A percentile compares a stretch with the other conserved stretches of the same genome.
Conservation (phyloP, 192 early-diverging fungal species). For the Coemansia sp. region DNA sequence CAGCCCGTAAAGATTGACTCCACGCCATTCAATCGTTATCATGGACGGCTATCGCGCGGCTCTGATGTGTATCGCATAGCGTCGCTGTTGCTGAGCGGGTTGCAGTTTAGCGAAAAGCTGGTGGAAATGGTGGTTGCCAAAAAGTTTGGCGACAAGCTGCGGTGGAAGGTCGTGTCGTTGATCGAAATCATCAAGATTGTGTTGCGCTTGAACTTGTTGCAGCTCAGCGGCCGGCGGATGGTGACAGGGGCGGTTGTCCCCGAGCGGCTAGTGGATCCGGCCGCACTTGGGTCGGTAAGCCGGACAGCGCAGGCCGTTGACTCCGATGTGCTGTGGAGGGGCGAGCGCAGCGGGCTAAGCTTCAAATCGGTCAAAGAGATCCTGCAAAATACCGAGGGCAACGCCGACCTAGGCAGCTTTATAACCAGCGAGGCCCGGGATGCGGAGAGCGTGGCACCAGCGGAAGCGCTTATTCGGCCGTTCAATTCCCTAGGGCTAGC, state of each 20-base stretch:
- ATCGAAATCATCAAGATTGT: constrained; percentile 69
- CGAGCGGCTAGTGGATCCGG: constrained; percentile 50
- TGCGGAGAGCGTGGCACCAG: constrained; percentile 63
- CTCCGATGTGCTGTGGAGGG: constrained; percentile 39
- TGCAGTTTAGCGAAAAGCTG: constrained; percentile 70
- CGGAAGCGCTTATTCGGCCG: constrained; percentile 63
- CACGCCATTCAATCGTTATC: constrained; percentile 70
- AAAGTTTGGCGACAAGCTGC: constrained; percentile 55
- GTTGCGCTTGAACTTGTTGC: constrained; percentile 25
- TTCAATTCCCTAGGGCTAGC: constrained; percentile 53
- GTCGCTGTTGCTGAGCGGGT: constrained; percentile 61
- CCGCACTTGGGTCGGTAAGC: constrained; percentile 16
- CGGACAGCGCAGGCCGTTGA: neutral
- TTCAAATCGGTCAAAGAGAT: constrained; percentile 47
- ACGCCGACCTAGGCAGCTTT: constrained; percentile 20
- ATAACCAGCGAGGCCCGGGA: constrained; percentile 32
- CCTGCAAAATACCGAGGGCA: constrained; percentile 28
- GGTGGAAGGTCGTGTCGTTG: constrained; percentile 59
- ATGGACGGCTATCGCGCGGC: constrained; percentile 53
- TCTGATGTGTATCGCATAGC: constrained; percentile 54
- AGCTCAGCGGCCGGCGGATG: constrained; percentile 36
- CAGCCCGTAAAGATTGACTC: constrained; percentile 14
- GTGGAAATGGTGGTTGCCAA: constrained; percentile 75
- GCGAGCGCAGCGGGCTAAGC: constrained; percentile 52
- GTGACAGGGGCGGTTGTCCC: constrained; percentile 36